Conservation (phyloP, 108 stramenopile genomes). For the Bacterosira constricta region DNA sequence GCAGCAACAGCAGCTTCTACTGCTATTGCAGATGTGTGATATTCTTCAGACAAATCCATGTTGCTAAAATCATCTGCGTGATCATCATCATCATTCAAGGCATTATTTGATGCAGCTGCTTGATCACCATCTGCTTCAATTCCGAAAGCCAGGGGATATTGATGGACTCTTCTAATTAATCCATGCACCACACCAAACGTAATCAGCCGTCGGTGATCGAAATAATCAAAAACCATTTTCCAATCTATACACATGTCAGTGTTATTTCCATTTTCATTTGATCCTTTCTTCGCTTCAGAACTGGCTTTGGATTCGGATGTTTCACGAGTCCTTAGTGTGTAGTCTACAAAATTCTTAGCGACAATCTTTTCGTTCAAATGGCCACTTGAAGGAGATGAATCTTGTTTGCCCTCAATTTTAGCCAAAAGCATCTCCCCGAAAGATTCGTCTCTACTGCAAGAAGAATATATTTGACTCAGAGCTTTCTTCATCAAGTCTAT, state of each 20-base stretch:
- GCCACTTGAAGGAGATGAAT: too few relatives aligned
- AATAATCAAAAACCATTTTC: constrained; percentile 62
- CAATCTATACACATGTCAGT: constrained; percentile 48
- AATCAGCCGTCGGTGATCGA: constrained; percentile 87
- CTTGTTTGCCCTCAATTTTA: constrained; percentile 9
- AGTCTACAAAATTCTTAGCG: too few relatives aligned
- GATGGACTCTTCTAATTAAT: constrained; percentile 79
- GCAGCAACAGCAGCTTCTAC: constrained; percentile 17
- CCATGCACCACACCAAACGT: constrained; percentile 89
- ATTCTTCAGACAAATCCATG: not conserved
- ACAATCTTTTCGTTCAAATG: too few relatives aligned
- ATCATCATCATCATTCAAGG: constrained; percentile 46
- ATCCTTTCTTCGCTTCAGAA: constrained; percentile 5
- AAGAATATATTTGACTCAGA: constrained; percentile 67
- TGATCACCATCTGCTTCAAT: constrained; percentile 11
- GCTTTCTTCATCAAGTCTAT: constrained; percentile 54
- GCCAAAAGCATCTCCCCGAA: constrained; percentile 72
- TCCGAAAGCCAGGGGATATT: constrained; percentile 66
- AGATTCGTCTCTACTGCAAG: constrained; percentile 59
- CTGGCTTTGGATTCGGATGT: too few relatives aligned
- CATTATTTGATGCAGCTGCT: not conserved
- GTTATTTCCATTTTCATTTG: not conserved
- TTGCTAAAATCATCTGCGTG: constrained; percentile 17
- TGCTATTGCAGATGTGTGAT: not conserved
- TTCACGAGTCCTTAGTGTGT: too few relatives aligned